A percentile compares a stretch with the other conserved stretches of the same genome.
Conservation (phyloP, 768 basidiomycete genomes). For the Termitomyces bulborhizus region DNA sequence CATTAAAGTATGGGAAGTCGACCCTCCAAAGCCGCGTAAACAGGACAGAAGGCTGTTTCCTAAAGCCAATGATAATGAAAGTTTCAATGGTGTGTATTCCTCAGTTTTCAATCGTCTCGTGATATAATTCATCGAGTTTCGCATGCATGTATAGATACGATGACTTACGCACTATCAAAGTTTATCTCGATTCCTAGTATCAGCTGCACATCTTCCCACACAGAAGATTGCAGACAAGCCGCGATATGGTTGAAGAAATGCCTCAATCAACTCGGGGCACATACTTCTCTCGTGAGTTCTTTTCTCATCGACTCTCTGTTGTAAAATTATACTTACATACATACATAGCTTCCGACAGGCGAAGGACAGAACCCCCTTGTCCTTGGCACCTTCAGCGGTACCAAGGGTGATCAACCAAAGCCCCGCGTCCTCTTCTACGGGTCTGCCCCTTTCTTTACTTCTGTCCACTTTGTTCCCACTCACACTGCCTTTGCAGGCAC, state of each 20-base stretch:
- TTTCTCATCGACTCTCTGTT: neutral
- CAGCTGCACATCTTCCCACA: conserved; percentile 56
- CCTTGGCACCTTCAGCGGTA: conserved; percentile 78
- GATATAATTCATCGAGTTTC: neutral
- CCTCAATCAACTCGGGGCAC: conserved; percentile 82
- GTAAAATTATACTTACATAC: neutral
- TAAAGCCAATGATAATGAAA: neutral
- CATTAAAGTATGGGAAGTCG: conserved; percentile 73
- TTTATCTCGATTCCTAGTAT: conserved; percentile 88
- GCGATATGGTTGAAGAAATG: conserved; percentile 91
- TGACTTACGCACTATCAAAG: conserved; percentile 75
- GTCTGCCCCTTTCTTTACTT: conserved; percentile 28
- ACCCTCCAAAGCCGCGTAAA: conserved; percentile 21
- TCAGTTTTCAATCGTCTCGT: neutral
- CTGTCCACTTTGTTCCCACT: neutral
- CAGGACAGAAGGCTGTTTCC: conserved; percentile 8
- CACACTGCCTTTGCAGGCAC: conserved; percentile 44
- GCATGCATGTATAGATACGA: conserved; percentile 41
- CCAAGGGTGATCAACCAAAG: conserved; percentile 48
- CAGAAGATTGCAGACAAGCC: conserved; percentile 89
- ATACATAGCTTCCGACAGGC: conserved; percentile 61
- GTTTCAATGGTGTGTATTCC: conserved; percentile 5
- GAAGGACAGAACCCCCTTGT: conserved; percentile 84
- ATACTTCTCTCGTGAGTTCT: conserved; percentile 60
- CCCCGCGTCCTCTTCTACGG: conserved; percentile 90